These are phyloP conservation scores for Mortierella sp. DNA, from an alignment of 371 early-diverging fungal genomes.

Conservation along the genomic window DNA sequence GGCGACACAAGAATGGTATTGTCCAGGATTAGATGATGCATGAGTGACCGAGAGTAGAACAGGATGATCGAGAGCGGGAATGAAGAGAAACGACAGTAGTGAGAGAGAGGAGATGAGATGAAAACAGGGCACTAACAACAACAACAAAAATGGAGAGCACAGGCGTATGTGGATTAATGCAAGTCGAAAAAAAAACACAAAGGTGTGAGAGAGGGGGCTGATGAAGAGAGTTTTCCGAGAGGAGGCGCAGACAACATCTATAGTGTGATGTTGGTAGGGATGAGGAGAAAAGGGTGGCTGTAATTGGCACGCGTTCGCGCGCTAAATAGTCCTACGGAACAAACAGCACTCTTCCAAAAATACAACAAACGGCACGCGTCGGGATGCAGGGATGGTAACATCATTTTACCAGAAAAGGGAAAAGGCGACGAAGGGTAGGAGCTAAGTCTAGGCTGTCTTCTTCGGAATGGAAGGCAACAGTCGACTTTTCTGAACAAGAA, in stretches of 20 bases:
- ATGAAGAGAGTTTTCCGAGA: background rate
- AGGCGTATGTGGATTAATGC: background rate
- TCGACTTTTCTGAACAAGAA: background rate
- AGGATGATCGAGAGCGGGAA: background rate
- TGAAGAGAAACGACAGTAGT: background rate
- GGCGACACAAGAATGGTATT: background rate
- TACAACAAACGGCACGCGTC: background rate
- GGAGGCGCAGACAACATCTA: background rate
- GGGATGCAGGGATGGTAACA: background rate
- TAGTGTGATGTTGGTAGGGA: background rate
- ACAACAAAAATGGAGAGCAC: background rate
- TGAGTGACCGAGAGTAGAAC: background rate
- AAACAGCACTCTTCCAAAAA: background rate
- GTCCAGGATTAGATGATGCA: background rate
- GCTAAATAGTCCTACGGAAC: background rate
- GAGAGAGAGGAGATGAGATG: background rate
- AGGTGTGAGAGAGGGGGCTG: conserved; percentile 19
- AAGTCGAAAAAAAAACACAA: background rate
- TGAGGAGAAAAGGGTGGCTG: background rate
- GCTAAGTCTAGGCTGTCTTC: background rate
- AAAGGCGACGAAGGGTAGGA: background rate
- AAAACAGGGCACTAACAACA: background rate
- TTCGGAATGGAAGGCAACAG: background rate
- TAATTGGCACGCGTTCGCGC: background rate
- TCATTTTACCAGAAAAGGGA: background rate